phyloP scores from a whole-genome alignment of 768 basidiomycete species.

The Gautieria morchelliformis region DNA sequence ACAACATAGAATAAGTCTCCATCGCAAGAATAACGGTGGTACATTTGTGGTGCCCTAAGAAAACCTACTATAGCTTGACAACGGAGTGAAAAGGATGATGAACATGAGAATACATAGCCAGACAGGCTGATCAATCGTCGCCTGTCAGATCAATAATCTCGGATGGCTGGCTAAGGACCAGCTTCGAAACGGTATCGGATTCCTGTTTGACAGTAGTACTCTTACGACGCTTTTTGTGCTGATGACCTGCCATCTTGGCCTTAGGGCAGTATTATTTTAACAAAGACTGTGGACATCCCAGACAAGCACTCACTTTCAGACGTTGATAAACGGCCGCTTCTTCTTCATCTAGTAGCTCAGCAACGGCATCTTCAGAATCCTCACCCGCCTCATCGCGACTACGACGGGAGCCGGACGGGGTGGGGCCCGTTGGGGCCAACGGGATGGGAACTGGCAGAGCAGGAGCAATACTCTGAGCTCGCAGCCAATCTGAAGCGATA shows the following conservation, averaged over 20 bases:
- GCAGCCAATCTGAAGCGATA: not conserved
- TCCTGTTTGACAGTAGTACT: conserved; percentile 1
- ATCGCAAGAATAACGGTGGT: not conserved
- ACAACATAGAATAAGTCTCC: not conserved
- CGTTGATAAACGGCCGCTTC: not conserved
- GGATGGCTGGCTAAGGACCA: not conserved
- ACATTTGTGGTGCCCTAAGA: too few relatives aligned
- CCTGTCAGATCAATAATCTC: not conserved
- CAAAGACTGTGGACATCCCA: not conserved
- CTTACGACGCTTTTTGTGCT: not conserved
- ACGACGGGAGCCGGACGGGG: not conserved
- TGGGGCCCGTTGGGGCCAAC: not conserved
- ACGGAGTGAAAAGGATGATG: not conserved
- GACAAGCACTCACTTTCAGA: not conserved
- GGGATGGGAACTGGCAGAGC: not conserved
- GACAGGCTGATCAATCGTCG: not conserved
- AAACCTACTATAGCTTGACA: not conserved
- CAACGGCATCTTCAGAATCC: not conserved
- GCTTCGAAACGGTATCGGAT: not conserved
- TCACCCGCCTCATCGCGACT: too few relatives aligned
- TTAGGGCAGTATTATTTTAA: not conserved
- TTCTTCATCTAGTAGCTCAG: not conserved
- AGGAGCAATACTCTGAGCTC: not conserved
- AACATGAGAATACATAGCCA: not conserved
- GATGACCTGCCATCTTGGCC: not conserved